phyloP scores from a whole-genome alignment of 257 asterid genomes.

The Catharanthus roseus region DNA sequence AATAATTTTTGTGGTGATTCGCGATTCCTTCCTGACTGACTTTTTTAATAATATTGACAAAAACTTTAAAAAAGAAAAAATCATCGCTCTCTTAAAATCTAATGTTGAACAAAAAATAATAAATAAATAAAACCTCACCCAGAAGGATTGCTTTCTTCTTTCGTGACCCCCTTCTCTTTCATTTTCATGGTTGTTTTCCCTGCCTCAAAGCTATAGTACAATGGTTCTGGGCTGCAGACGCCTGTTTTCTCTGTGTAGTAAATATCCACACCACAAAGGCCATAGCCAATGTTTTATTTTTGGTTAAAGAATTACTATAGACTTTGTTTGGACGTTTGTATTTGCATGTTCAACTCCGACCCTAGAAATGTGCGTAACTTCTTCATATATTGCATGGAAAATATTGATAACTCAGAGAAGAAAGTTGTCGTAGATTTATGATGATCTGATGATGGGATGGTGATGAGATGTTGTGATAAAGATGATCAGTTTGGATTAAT shows the following conservation, averaged over 20 bases:
- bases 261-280: neutral
- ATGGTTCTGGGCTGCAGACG: neutral
- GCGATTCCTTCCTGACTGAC: too few species aligned
- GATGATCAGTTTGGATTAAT: constrained; percentile 18
- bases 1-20: too few species aligned
- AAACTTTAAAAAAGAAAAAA: too few species aligned
- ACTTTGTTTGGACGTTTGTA: too few species aligned
- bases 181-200: neutral
- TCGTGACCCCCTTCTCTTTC: neutral
- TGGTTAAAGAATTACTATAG: too few species aligned
- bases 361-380: constrained; percentile 11
- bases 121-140: too few species aligned
- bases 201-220: neutral
- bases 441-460: constrained; percentile 36
- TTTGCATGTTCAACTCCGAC: too few species aligned
- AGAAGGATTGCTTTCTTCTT: too few species aligned
- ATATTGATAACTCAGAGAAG: constrained; percentile 10
- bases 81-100: too few species aligned
- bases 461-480: constrained; percentile 27
- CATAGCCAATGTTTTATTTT: too few species aligned
- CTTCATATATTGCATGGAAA: constrained; percentile 11
- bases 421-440: neutral
- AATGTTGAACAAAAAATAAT: too few species aligned
- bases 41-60: too few species aligned
- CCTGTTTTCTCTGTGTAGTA: neutral